A percentile compares a stretch with the other conserved stretches of the same genome.
These are phyloP conservation scores for Euryodendron excelsum DNA, from an alignment of 148 eudicot species.

Conservation along the genomic window DNA sequence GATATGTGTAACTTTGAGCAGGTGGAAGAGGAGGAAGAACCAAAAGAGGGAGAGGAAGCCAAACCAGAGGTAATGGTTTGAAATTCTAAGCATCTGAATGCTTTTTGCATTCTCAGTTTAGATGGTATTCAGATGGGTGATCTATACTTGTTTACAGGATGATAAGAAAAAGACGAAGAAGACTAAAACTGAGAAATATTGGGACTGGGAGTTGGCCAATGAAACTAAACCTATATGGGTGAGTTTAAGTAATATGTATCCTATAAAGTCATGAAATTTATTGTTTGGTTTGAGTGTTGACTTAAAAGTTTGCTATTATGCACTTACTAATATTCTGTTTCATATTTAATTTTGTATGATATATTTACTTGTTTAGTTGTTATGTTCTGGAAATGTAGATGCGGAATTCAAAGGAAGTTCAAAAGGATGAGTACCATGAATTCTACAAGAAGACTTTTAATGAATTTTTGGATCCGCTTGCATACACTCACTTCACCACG, in stretches of 20 bases:
- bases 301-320: neutral
- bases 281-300: neutral
- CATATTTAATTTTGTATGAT: neutral
- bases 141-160: conserved; percentile 42
- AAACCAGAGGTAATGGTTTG: conserved; percentile 59
- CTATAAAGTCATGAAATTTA: neutral
- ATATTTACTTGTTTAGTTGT: neutral
- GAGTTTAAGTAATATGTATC: conserved; percentile 17
- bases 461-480: conserved; percentile 92
- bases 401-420: conserved; percentile 85
- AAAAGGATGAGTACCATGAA: conserved; percentile 81
- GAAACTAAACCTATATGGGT: conserved; percentile 99
- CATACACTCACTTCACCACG: conserved; percentile 84
- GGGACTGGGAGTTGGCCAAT: conserved; percentile 97
- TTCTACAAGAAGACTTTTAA: conserved; percentile 94
- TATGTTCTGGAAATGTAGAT: conserved; percentile 47
- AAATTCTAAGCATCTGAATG: neutral
- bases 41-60: conserved; percentile 85
- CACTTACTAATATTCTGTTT: neutral
- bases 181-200: conserved; percentile 90
- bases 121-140: conserved; percentile 1
- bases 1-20: conserved; percentile 22
- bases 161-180: conserved; percentile 69
- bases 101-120: neutral
- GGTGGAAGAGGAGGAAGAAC: conserved; percentile 95